Conservation (phyloP, 108 stramenopile genomes). For the Cyclostephanos tholiformis region DNA sequence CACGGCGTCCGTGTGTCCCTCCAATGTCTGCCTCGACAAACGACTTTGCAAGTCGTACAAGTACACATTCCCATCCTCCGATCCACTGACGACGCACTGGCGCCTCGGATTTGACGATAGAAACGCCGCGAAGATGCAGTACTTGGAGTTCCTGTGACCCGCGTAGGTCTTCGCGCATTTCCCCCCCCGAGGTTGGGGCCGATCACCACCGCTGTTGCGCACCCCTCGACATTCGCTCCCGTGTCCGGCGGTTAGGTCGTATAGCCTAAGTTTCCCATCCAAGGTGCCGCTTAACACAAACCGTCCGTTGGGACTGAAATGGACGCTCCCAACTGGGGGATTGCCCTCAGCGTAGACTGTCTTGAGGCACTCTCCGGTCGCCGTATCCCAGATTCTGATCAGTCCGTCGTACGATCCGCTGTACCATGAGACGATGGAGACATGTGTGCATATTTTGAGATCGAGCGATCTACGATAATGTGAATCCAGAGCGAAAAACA, state of each 20-base stretch:
- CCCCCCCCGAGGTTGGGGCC: conserved; percentile 31
- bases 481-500: no score
- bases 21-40: conserved; percentile 70
- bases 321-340: conserved; percentile 81
- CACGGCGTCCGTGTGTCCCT: conserved; percentile 79
- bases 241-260: conserved; percentile 54
- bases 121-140: conserved; percentile 79
- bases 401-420: conserved; percentile 90
- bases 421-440: background rate
- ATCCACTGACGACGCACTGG: conserved; percentile 81
- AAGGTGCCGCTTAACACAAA: conserved; percentile 82
- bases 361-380: conserved; percentile 94
- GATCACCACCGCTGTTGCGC: conserved; percentile 29
- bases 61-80: conserved; percentile 87
- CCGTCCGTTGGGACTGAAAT: conserved; percentile 92
- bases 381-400: conserved; percentile 93
- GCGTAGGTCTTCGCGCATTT: conserved; percentile 58
- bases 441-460: background rate
- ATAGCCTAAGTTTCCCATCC: conserved; percentile 81
- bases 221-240: conserved; percentile 35
- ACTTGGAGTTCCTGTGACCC: conserved; percentile 64
- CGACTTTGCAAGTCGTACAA: conserved; percentile 88
- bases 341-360: conserved; percentile 93
- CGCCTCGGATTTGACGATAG: conserved; percentile 62
- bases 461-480: no score